Conservation (phyloP, 768 basidiomycete genomes). For the Serendipita sp. region DNA sequence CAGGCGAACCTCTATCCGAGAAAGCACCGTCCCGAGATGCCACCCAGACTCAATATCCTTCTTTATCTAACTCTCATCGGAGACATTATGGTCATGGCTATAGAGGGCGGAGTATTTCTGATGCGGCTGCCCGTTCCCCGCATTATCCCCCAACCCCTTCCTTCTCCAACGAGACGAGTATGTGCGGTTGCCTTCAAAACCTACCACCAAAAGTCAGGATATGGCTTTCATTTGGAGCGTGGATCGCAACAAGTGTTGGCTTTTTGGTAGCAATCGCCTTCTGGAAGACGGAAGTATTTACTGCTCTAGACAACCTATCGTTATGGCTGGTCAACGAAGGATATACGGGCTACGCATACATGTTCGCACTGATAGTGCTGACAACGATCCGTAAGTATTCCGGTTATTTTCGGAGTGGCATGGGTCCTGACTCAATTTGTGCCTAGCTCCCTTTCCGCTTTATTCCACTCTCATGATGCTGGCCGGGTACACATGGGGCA, state of each 20-base stretch:
- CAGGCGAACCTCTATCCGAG: not conserved
- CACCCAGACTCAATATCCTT: not conserved
- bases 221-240: slow-evolving; percentile 65
- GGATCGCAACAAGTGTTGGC: slow-evolving; percentile 57
- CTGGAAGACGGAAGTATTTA: slow-evolving; percentile 67
- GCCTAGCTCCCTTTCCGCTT: slow-evolving; percentile 67
- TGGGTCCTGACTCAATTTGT: not conserved
- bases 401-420: slow-evolving; percentile 17
- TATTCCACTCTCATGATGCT: slow-evolving; percentile 89
- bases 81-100: not conserved
- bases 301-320: slow-evolving; percentile 72
- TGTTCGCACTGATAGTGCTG: slow-evolving; percentile 66
- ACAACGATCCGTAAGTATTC: slow-evolving; percentile 69
- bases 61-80: not conserved
- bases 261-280: slow-evolving; percentile 72
- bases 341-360: slow-evolving; percentile 56
- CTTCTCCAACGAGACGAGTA: not conserved
- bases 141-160: not conserved
- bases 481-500: slow-evolving; percentile 81
- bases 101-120: not conserved
- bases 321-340: slow-evolving; percentile 59
- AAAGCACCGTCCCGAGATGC: not conserved
- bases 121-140: not conserved
- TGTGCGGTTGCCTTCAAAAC: not conserved
- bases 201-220: not conserved